Conservation (phyloP, 2,329 filamentous ascomycete genomes). For the Penicillium sp. region DNA sequence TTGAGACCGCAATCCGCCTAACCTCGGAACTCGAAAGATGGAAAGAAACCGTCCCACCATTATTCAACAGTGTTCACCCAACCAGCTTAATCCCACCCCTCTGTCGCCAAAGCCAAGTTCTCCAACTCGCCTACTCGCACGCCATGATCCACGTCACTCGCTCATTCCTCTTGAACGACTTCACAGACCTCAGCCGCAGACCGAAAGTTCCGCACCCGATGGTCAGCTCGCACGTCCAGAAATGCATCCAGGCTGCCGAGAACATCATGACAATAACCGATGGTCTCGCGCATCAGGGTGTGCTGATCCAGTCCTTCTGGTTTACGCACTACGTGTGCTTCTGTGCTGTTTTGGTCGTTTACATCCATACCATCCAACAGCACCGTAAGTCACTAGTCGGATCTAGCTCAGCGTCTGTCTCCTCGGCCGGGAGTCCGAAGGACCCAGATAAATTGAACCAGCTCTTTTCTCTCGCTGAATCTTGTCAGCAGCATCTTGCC, state of each 20-base stretch:
- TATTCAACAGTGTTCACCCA: constrained; percentile 37
- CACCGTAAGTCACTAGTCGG: constrained; percentile 21
- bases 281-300: constrained; percentile 34
- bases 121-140: constrained; percentile 39
- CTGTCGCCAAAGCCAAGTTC: constrained; percentile 39
- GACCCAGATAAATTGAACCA: constrained; percentile 25
- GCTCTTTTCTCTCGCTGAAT: constrained; percentile 44
- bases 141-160: constrained; percentile 41
- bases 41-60: constrained; percentile 36
- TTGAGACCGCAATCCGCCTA: constrained; percentile 35
- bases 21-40: constrained; percentile 36
- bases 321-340: constrained; percentile 46
- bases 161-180: constrained; percentile 37
- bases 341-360: constrained; percentile 42
- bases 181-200: constrained; percentile 35
- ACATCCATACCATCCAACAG: constrained; percentile 44
- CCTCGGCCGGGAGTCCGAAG: constrained; percentile 18
- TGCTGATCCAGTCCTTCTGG: constrained; percentile 42
- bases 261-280: constrained; percentile 39
- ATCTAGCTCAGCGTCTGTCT: constrained; percentile 9
- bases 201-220: constrained; percentile 29
- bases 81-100: constrained; percentile 39
- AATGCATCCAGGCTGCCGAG: constrained; percentile 46
- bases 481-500: constrained; percentile 47
- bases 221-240: constrained; percentile 38